phyloP scores from a whole-genome alignment of 148 eudicot species.

The Rhododendron molle region DNA sequence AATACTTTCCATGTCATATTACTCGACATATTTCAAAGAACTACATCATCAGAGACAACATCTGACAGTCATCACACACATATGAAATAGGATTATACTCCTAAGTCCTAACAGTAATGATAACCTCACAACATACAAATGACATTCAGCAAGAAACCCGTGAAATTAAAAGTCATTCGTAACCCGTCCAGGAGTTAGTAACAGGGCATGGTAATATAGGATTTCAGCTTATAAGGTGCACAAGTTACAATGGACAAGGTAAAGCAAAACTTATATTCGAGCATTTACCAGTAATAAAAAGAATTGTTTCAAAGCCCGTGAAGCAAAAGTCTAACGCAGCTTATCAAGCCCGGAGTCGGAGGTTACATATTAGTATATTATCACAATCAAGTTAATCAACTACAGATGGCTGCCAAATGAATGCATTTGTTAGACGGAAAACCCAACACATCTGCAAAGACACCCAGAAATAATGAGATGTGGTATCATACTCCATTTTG shows the following conservation, averaged over 20 bases:
- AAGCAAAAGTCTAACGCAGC: neutral
- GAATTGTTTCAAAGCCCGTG: neutral
- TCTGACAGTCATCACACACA: neutral
- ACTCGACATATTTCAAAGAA: neutral
- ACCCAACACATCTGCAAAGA: neutral
- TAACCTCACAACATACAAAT: neutral
- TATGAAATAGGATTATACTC: neutral
- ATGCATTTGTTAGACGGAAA: neutral
- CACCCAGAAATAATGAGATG: neutral
- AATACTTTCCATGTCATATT: neutral
- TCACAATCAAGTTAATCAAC: neutral
- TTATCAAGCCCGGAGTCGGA: neutral
- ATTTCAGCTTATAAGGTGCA: slow-evolving; percentile 3
- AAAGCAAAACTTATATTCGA: neutral
- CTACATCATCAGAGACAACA: neutral
- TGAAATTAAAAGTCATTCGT: neutral
- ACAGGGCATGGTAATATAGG: neutral
- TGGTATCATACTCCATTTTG: neutral
- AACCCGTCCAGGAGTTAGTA: neutral
- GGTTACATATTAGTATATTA: neutral
- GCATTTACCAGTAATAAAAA: neutral
- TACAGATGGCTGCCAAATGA: neutral
- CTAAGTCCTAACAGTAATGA: too few species aligned
- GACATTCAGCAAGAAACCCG: neutral
- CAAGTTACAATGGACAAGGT: neutral